phyloP scores from a whole-genome alignment of 495 filamentous ascomycete genomes.

The Talaromyces adpressus region DNA sequence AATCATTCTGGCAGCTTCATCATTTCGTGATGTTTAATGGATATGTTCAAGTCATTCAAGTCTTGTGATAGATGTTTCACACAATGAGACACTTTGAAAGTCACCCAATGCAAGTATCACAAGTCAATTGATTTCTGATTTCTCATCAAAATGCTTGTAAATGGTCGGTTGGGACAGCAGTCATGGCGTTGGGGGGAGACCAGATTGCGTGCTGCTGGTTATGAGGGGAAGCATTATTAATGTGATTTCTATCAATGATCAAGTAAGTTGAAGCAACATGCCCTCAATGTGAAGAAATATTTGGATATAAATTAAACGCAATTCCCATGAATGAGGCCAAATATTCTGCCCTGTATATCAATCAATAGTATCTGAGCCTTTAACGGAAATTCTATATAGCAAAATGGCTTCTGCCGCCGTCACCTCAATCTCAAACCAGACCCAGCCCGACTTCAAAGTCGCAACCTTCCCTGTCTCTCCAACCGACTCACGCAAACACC shows the following conservation, averaged over 20 bases:
- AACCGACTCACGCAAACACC: slow-evolving; percentile 21
- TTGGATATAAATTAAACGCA: neutral
- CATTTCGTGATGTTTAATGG: neutral
- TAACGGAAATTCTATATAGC: neutral
- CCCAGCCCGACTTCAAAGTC: slow-evolving; percentile 8
- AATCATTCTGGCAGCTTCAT: neutral
- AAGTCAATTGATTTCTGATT: neutral
- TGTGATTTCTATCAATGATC: neutral
- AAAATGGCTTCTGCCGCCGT: slow-evolving; percentile 35
- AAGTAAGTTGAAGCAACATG: neutral
- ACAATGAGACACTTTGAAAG: neutral
- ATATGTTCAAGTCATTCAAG: neutral
- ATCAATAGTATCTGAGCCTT: neutral
- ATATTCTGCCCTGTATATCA: neutral
- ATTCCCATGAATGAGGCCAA: neutral
- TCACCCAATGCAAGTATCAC: neutral
- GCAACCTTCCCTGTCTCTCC: slow-evolving; percentile 11
- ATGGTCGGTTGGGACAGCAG: neutral
- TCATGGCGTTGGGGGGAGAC: slow-evolving; percentile 3
- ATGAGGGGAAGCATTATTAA: slow-evolving; percentile 2
- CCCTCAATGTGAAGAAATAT: neutral
- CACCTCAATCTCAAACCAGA: slow-evolving; percentile 8
- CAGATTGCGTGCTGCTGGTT: slow-evolving; percentile 4
- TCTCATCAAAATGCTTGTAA: neutral
- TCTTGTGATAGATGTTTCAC: neutral